Conservation (phyloP, 148 eudicot genomes). For the Polygonum aviculare region DNA sequence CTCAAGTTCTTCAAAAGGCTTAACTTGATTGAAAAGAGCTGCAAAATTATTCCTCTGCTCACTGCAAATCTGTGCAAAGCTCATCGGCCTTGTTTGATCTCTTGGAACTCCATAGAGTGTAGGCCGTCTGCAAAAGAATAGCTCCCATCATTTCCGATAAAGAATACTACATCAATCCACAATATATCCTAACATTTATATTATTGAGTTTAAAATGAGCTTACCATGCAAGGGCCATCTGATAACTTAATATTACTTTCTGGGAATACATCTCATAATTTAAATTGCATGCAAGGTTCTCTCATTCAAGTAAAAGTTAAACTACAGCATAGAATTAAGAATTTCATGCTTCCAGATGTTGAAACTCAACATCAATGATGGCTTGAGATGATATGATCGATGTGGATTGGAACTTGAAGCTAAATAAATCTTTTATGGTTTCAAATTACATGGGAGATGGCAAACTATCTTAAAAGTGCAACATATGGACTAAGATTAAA, state of each 20-base stretch:
- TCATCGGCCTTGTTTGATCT: slow-evolving; percentile 66
- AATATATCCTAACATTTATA: not conserved
- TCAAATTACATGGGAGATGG: not conserved
- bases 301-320: not conserved
- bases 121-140: slow-evolving; percentile 52
- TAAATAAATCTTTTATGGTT: not conserved
- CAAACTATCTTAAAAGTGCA: not conserved
- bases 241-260: not conserved
- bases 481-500: not conserved
- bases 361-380: not conserved
- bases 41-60: slow-evolving; percentile 66
- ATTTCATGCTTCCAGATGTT: not conserved
- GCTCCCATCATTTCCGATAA: not conserved
- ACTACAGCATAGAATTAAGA: not conserved
- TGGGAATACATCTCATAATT: not conserved
- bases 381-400: not conserved
- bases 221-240: not conserved
- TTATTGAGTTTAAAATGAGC: not conserved
- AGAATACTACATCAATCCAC: not conserved
- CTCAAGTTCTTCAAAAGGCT: slow-evolving; percentile 16
- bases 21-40: slow-evolving; percentile 67
- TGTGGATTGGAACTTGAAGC: not conserved
- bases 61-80: slow-evolving; percentile 58
- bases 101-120: slow-evolving; percentile 85
- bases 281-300: not conserved